Evolutionary conservation across 352 stramenopile genomes (phyloP), one percentile per base, ranked within the genome.

Genomic region (Globisporangium radiosum): DNA sequence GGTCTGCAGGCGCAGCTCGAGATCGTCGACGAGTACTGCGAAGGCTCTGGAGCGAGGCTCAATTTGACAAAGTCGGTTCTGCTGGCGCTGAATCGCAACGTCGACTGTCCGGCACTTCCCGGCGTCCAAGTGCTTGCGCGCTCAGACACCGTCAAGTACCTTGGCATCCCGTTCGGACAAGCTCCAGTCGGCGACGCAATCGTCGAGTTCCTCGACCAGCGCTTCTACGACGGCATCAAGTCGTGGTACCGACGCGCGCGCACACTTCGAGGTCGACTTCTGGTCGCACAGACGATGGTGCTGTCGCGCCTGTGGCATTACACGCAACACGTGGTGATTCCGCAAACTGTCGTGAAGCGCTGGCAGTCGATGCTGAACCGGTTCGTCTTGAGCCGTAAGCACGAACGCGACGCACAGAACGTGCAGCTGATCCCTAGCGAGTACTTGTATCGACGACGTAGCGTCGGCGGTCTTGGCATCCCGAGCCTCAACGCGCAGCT

Each of bases 161-260:
- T 64, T 5, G 58, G 58, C 5, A 64, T 64, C 54, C 58, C 40
- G 14, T 59, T 64, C 40, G 48, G 47, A n/a, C 58, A 59, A 39
- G 48, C 58, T 36, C 40, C 58, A 52, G 58, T 64, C 51, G 38
- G 33, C 48, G 58, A 57, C 17, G 19, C 15, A n/a, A 64, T 64
- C 36, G n/a, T 59, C 40, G 19, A 59, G 33, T 59, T 59, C 10
- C 51, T 64, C n/a, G 58, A 64, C 19, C 51, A 64, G 45, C 48
- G 58, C 14, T 64, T 57, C 42, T 64, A 64, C 44, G 58, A 59
- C 54, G 58, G 47, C 33, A 59, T 64, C 54, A 57, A 59, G 43
- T 14, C 52, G 58, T 64, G 58, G 58, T 59, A 59, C 42, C 48
- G 58, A 42, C 48, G 58, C 8, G 58, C 58, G 38, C 13, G 58